These are phyloP conservation scores for Plasmodium gonderi DNA, from an alignment of 169 alveolate species.

Conservation along the genomic window DNA sequence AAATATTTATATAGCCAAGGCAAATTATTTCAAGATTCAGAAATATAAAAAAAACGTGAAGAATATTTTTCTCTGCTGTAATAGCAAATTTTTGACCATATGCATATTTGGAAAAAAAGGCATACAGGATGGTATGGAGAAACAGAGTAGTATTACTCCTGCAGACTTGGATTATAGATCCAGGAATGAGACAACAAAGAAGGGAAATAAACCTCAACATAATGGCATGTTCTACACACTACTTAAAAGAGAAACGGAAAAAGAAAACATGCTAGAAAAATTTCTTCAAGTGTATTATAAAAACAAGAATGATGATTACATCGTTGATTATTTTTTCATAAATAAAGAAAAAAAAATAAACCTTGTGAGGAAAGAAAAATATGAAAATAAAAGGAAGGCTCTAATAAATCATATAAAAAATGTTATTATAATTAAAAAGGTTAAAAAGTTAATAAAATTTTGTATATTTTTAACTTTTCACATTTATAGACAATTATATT, in stretches of 20 bases:
- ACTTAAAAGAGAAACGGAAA: slow-evolving; percentile 38
- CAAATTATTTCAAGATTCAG: slow-evolving; percentile 64
- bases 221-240: background rate
- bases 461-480: slow-evolving; percentile 42
- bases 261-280: slow-evolving; percentile 39
- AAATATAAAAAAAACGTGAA: slow-evolving; percentile 65
- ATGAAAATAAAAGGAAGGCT: background rate
- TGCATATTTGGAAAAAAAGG: slow-evolving; percentile 62
- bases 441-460: slow-evolving; percentile 25
- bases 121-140: background rate
- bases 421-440: slow-evolving; percentile 54
- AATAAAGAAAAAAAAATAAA: slow-evolving; percentile 40
- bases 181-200: background rate
- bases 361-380: background rate
- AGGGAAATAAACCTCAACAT: background rate
- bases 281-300: slow-evolving; percentile 39
- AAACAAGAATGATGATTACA: slow-evolving; percentile 52
- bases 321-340: slow-evolving; percentile 29
- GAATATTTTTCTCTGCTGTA: slow-evolving; percentile 67
- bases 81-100: slow-evolving; percentile 42
- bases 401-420: slow-evolving; percentile 65
- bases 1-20: slow-evolving; percentile 46
- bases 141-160: background rate
- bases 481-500: slow-evolving; percentile 28
- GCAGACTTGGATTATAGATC: background rate